phyloP scores from a whole-genome alignment of 2,329 filamentous ascomycete genomes.

The Elsinoe ampelina region DNA sequence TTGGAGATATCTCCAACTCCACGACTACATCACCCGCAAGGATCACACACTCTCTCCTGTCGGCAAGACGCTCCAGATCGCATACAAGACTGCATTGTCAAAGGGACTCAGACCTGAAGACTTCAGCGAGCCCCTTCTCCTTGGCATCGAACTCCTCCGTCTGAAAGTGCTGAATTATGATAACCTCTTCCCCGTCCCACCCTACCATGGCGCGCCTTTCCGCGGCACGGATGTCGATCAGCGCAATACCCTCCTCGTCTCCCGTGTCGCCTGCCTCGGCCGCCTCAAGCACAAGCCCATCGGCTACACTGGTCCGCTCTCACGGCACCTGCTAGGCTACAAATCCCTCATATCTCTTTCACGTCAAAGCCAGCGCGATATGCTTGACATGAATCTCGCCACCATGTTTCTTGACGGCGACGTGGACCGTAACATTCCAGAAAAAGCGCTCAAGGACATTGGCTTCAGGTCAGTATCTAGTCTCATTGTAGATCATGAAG shows the following conservation, averaged over 20 bases:
- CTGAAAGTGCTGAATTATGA: slow-evolving; percentile 68
- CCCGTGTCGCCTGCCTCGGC: slow-evolving; percentile 73
- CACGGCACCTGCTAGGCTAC: slow-evolving; percentile 79
- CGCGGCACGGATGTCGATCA: slow-evolving; percentile 60
- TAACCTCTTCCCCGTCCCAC: slow-evolving; percentile 45
- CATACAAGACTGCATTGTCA: slow-evolving; percentile 21
- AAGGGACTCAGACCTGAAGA: slow-evolving; percentile 25
- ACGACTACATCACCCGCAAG: slow-evolving; percentile 66
- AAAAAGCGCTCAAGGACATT: slow-evolving; percentile 50
- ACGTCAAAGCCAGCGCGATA: slow-evolving; percentile 67
- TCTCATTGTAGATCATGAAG: slow-evolving; percentile 22
- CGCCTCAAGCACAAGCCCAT: slow-evolving; percentile 74
- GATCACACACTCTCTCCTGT: slow-evolving; percentile 72
- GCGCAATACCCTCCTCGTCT: slow-evolving; percentile 69
- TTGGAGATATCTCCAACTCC: slow-evolving; percentile 82
- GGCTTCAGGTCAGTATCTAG: slow-evolving; percentile 55
- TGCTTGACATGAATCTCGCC: slow-evolving; percentile 72
- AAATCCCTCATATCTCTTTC: slow-evolving; percentile 74
- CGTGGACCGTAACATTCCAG: slow-evolving; percentile 52
- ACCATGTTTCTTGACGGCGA: slow-evolving; percentile 76
- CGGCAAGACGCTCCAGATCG: slow-evolving; percentile 69
- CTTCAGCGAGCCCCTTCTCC: slow-evolving; percentile 67
- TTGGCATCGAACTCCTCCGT: slow-evolving; percentile 77
- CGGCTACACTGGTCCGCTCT: slow-evolving; percentile 89
- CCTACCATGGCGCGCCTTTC: slow-evolving; percentile 49